Conservation (phyloP, 2,329 filamentous ascomycete genomes). For the Plenodomus lindquistii region DNA sequence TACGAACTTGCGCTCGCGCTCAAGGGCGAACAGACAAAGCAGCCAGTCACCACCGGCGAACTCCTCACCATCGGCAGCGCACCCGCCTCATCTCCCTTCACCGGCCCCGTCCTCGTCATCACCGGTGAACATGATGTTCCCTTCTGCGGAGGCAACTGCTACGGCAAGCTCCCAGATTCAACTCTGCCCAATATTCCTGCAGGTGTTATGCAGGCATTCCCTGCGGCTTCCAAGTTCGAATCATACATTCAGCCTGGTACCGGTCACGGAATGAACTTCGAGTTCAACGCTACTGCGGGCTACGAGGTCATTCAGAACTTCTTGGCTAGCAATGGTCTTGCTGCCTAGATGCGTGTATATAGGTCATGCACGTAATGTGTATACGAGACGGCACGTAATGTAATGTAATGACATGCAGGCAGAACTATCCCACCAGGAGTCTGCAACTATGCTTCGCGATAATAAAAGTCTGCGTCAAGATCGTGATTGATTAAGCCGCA, state of each 20-base stretch:
- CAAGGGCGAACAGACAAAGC: conserved; percentile 52
- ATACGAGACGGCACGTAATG: not conserved
- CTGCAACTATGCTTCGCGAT: too few species aligned
- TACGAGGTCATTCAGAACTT: conserved; percentile 46
- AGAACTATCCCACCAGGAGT: too few species aligned
- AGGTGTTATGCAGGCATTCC: conserved; percentile 48
- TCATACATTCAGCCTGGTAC: conserved; percentile 59
- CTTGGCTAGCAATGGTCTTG: conserved; percentile 32
- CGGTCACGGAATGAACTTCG: conserved; percentile 53
- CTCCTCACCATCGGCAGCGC: conserved; percentile 58
- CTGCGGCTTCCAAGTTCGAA: conserved; percentile 54
- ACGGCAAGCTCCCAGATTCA: conserved; percentile 43
- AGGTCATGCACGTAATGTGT: not conserved
- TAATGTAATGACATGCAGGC: not conserved
- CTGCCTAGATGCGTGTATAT: too few species aligned
- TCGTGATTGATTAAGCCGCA: too few species aligned
- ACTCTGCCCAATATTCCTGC: conserved; percentile 51
- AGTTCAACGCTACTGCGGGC: conserved; percentile 47
- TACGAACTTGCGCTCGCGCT: conserved; percentile 61
- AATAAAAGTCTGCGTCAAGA: too few species aligned
- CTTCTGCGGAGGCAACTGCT: conserved; percentile 67
- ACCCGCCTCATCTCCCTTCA: conserved; percentile 46
- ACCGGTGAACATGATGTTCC: conserved; percentile 58
- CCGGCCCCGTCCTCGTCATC: conserved; percentile 62
- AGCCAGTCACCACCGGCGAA: conserved; percentile 63